Base-by-base conservation (phyloP, 169 alveolate species). In the Cytauxzoon felis region DNA sequence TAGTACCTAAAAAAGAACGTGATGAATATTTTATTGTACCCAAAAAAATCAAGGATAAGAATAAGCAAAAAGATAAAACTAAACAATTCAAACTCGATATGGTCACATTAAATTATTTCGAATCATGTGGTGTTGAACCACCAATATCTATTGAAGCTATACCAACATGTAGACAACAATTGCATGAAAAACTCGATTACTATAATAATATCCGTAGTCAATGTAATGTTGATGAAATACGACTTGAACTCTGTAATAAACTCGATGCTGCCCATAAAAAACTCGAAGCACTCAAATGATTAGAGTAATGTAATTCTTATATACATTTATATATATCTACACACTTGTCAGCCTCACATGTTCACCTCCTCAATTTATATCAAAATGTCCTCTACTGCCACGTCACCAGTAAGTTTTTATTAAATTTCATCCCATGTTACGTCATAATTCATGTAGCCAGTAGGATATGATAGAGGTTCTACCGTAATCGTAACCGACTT, bases 61-160 rank as follows among this genome's bases (percentile, higher is more conserved):
- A 52, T 48, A 78, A 78, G 65, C 64, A 57, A n/a, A 79, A 85
- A 50, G 81, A 85, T 64, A 80, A 63, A 13, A 73, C 78, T 53
- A 60, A 68, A 8, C 69, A 70, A 45, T 21, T 68, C 21, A 85
- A 80, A 62, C 19, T 85, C 29, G 91, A 85, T 62, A 85, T 85
- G 91, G 81, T 69, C 34, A 85, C 84, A 16, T 63, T 85, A 21
- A 76, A 88, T 33, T 85, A 80, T 56, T 85, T 85, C 32, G 91
- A 80, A 32, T 66, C 88, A 16, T 81, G 88, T 50, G 91, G 91
- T 0, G 87, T 85, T 32, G 42, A 49, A 5, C 89, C 91, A 8
- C 91, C 91, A 7, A 82, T 81, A 9, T 76, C 87, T 29, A 67
- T 75, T 60, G 87, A 80, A 18, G 62, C 80, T 40, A 57, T 85